Base-by-base conservation (phyloP, 2,329 filamentous ascomycete genomes). In the Calonectria pteridis region DNA sequence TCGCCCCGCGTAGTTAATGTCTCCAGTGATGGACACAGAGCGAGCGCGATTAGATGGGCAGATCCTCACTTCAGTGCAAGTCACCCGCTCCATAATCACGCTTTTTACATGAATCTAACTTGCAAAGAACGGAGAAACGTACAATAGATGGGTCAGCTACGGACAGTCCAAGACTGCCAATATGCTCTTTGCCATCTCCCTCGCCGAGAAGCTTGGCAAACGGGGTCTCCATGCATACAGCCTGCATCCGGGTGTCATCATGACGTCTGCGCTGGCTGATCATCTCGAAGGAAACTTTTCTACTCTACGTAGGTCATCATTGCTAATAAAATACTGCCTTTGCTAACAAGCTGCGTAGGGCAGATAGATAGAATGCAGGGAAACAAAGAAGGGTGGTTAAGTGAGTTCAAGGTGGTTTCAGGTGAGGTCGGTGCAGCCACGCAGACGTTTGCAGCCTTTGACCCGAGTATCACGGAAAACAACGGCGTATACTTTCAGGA, bases 1-100 rank as follows among this genome's bases (percentile, higher is more conserved):
- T 79, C 74, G 40, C 83, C 75, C 11, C 81, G 87, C 0, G 78
- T 89, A 11, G 82, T 89, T 43, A 88, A 84, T 70, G 82, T 89
- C 9, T 83, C 82, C n/a, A 82, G 82, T 70, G 74, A 82, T 53
- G 78, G 82, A 35, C 81, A 85, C 73, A 72, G 77, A 68, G 26
- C 81, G 43, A 66, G 79, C 4, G 71, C 76, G 1, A 77, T 87
- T n/a, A 82, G 84, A 26, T 85, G 80, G 68, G 75, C 75, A 7
- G 85, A 86, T 65, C 69, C 78, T 67, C 79, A 82, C 70, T 85
- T 82, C 35, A 74, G 80, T 71, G 82, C 74, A 77, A 76, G 70
- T 80, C 29, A 11, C 73, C 31, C 58, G 11, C 46, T 50, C 13
- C 76, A 13, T 13, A 23, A 16, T 1, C 23, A 13, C 10, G 4